Evolutionary conservation across 2,329 filamentous ascomycete genomes (phyloP).

Genomic region (Zymoseptoria pseudotritici): DNA sequence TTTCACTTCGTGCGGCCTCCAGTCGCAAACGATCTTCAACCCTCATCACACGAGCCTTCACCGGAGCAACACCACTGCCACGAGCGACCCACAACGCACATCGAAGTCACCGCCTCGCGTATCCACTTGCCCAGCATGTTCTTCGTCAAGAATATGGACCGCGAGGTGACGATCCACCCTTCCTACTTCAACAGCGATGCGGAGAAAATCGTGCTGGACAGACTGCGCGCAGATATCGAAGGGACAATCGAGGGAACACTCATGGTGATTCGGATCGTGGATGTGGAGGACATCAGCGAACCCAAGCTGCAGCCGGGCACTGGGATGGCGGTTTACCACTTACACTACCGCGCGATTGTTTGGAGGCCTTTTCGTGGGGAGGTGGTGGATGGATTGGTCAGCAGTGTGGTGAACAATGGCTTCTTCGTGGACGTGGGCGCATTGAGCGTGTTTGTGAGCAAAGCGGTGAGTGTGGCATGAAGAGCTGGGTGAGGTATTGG

Average conservation of each 20-base stretch:
- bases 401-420: conserved; percentile 81
- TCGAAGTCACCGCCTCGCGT: neutral
- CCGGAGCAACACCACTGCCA: neutral
- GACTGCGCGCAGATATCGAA: conserved; percentile 87
- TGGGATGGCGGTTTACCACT: conserved; percentile 87
- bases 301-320: conserved; percentile 78
- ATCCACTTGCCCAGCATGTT: conserved; percentile 58
- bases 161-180: conserved; percentile 87
- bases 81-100: neutral
- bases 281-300: conserved; percentile 89
- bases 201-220: conserved; percentile 80
- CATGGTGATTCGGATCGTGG: conserved; percentile 97
- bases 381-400: conserved; percentile 92
- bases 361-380: conserved; percentile 98
- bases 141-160: conserved; percentile 95
- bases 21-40: neutral
- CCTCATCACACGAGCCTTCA: neutral
- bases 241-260: conserved; percentile 92
- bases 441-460: conserved; percentile 69
- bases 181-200: conserved; percentile 95
- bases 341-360: conserved; percentile 90
- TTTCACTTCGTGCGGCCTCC: neutral
- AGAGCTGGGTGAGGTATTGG: neutral
- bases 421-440: conserved; percentile 84
- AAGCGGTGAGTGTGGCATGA: conserved; percentile 58